These are phyloP conservation scores for Clavispora phyllophila DNA, from an alignment of 805 yeast species.

Conservation along the genomic window DNA sequence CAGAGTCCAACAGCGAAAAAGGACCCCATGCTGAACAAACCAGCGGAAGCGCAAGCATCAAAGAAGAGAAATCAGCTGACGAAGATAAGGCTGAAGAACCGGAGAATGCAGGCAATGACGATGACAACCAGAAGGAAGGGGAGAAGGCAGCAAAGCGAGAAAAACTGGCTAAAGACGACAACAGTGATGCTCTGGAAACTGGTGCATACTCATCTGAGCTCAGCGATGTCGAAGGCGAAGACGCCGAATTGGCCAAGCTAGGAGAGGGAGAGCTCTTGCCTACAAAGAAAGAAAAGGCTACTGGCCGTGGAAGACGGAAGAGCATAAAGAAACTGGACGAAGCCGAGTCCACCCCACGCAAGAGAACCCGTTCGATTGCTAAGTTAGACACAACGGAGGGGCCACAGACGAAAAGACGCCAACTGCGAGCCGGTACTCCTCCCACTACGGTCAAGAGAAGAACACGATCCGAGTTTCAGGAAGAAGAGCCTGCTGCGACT, in stretches of 20 bases:
- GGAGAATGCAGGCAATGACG: slow-evolving; percentile 1
- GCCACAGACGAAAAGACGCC: slow-evolving; percentile 7
- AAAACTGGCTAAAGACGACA: slow-evolving; percentile 1
- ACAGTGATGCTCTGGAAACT: neutral
- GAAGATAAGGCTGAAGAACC: too few species aligned
- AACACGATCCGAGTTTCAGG: slow-evolving; percentile 15
- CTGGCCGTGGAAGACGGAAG: slow-evolving; percentile 6
- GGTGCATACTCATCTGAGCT: slow-evolving; percentile 15
- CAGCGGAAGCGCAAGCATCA: too few species aligned
- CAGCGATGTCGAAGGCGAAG: slow-evolving; percentile 18
- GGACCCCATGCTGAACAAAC: too few species aligned
- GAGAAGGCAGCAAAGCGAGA: slow-evolving; percentile 2
- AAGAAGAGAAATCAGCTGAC: neutral
- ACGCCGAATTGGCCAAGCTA: slow-evolving; percentile 8
- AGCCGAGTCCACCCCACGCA: slow-evolving; percentile 7
- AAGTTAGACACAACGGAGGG: slow-evolving; percentile 12
- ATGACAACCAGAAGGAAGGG: too few species aligned
- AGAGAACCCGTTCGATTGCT: slow-evolving; percentile 17
- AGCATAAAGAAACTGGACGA: slow-evolving; percentile 2
- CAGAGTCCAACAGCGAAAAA: neutral
- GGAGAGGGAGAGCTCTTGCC: slow-evolving; percentile 14
- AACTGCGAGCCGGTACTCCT: slow-evolving; percentile 5
- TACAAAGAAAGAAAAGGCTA: slow-evolving; percentile 8
- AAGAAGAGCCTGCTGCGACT: slow-evolving; percentile 1
- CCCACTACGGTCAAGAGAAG: slow-evolving; percentile 9